Evolutionary conservation across 129 eudicot genomes (phyloP).

Genomic region (Calendula officinalis): DNA sequence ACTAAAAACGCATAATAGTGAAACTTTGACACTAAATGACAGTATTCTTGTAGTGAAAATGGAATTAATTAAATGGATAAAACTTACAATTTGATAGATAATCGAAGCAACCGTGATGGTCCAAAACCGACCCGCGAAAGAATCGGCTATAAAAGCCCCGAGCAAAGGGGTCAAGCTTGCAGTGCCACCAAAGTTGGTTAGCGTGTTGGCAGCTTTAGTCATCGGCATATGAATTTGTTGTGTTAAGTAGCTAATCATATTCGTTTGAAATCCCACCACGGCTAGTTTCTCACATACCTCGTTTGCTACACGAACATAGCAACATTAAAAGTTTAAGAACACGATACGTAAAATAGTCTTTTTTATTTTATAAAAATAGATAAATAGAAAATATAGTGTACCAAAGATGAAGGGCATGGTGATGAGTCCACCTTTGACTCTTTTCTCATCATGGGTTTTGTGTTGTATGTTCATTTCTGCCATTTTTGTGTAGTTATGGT

Average conservation of each 20-base stretch:
- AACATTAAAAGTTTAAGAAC: neutral
- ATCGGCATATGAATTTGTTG: conserved; percentile 69
- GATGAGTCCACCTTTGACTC: conserved; percentile 41
- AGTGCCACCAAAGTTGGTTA: conserved; percentile 73
- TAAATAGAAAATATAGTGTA: neutral
- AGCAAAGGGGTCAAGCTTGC: conserved; percentile 61
- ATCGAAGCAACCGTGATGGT: conserved; percentile 63
- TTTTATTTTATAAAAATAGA: neutral
- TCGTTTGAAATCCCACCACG: conserved; percentile 66
- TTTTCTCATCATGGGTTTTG: conserved; percentile 23
- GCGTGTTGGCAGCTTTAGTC: conserved; percentile 69
- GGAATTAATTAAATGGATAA: too few relatives aligned
- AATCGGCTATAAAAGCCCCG: conserved; percentile 80
- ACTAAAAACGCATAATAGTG: too few relatives aligned
- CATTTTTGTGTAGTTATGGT: conserved; percentile 24
- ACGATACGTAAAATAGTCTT: neutral
- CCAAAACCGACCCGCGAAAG: conserved; percentile 77
- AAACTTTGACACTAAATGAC: too few relatives aligned
- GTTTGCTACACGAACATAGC: conserved; percentile 43
- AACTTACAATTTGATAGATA: conserved; percentile 53
- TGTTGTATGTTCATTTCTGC: conserved; percentile 26
- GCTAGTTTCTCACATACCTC: conserved; percentile 76
- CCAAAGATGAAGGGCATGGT: conserved; percentile 45
- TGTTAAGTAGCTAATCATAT: conserved; percentile 80
- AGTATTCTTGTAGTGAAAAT: too few relatives aligned